These are phyloP conservation scores for Danielia reshetovae DNA, from an alignment of 805 yeast genomes.

Conservation along the genomic window DNA sequence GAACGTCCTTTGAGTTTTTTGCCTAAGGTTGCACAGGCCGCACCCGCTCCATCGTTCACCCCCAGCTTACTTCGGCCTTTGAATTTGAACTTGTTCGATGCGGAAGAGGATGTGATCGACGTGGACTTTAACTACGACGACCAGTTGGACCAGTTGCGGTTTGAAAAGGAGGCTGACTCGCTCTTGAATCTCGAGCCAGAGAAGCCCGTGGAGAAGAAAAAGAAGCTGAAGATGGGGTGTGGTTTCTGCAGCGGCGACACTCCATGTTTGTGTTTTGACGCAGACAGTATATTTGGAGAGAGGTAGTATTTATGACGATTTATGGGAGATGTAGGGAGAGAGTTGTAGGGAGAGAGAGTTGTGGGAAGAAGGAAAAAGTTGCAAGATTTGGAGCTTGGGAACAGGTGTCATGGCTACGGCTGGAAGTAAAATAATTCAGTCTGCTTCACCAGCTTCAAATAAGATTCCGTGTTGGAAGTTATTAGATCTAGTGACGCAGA, in stretches of 20 bases:
- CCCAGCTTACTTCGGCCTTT: constrained; percentile 17
- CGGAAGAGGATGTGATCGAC: constrained; percentile 13
- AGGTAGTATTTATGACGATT: too few relatives aligned
- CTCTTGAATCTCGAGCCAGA: neutral
- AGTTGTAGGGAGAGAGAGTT: too few relatives aligned
- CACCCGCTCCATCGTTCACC: constrained; percentile 7
- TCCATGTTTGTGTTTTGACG: constrained; percentile 41
- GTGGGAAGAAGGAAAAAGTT: too few relatives aligned
- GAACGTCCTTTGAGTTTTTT: neutral
- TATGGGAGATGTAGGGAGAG: too few relatives aligned
- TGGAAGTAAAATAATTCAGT: too few relatives aligned
- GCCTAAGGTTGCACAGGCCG: neutral
- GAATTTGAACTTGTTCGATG: constrained; percentile 14
- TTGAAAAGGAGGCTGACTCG: neutral
- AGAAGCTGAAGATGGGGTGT: constrained; percentile 20
- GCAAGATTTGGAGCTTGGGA: too few relatives aligned
- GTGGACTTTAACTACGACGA: constrained; percentile 14
- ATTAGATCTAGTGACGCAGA: too few relatives aligned
- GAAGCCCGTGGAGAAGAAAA: constrained; percentile 2
- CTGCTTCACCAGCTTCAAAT: too few relatives aligned
- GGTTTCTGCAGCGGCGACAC: constrained; percentile 38
- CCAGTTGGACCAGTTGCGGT: constrained; percentile 4
- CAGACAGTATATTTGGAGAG: constrained; percentile 23
- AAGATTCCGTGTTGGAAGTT: too few relatives aligned
- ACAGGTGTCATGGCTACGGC: too few relatives aligned